These are phyloP conservation scores for Neurospora tetrasperma DNA, from an alignment of 495 filamentous ascomycete species.

Conservation along the genomic window DNA sequence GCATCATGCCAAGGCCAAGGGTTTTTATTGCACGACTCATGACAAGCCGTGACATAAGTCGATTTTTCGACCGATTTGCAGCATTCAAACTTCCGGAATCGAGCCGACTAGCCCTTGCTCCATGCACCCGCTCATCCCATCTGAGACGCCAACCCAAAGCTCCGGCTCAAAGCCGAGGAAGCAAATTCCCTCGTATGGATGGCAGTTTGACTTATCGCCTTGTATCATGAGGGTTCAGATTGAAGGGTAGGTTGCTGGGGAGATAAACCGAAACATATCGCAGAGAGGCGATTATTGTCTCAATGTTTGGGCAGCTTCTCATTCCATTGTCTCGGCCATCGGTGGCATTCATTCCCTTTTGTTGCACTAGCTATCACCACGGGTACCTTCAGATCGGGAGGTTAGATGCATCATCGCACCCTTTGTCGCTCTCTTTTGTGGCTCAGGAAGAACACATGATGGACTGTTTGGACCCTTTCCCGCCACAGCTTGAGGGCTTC, in stretches of 20 bases:
- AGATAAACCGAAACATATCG: not conserved
- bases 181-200: not conserved
- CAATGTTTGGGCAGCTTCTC: not conserved
- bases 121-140: not conserved
- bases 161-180: not conserved
- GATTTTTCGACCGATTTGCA: not conserved
- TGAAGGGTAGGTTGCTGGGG: not conserved
- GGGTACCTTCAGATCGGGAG: not conserved
- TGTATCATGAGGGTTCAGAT: not conserved
- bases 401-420: not conserved
- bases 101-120: not conserved
- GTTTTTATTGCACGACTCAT: not conserved
- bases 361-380: not conserved
- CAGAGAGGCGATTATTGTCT: not conserved
- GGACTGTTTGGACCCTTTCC: not conserved
- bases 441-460: not conserved
- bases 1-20: not conserved
- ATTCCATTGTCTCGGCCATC: not conserved
- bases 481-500: not conserved
- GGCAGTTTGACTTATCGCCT: not conserved
- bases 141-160: not conserved
- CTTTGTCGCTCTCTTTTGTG: not conserved
- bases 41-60: not conserved
- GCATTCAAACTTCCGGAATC: not conserved
- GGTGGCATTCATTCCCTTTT: not conserved